phyloP scores from a whole-genome alignment of 805 yeast species.

The Lipomyces starkeyi region DNA sequence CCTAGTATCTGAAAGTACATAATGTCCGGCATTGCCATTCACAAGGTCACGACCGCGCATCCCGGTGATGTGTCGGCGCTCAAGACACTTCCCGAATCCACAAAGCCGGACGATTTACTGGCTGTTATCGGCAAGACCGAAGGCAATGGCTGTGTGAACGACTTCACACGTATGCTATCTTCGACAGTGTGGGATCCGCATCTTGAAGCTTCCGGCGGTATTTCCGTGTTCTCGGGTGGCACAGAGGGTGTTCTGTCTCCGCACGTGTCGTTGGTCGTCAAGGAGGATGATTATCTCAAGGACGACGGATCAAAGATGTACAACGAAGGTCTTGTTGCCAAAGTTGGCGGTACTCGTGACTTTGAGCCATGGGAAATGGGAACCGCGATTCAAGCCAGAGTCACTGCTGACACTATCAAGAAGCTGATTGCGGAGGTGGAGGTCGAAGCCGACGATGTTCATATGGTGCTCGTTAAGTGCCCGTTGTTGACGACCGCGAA shows the following conservation, averaged over 20 bases:
- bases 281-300: constrained; percentile 29
- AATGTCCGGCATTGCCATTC: constrained; percentile 36
- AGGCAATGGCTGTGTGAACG: constrained; percentile 38
- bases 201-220: constrained; percentile 30
- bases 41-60: constrained; percentile 33
- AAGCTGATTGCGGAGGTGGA: constrained; percentile 32
- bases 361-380: constrained; percentile 39
- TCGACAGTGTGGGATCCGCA: constrained; percentile 37
- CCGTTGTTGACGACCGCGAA: constrained; percentile 37
- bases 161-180: constrained; percentile 38
- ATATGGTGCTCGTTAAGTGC: constrained; percentile 38
- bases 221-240: constrained; percentile 38
- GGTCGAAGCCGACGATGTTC: constrained; percentile 33
- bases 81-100: constrained; percentile 22
- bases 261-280: constrained; percentile 33
- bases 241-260: constrained; percentile 38
- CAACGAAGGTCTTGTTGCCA: constrained; percentile 35
- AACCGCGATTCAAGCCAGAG: constrained; percentile 35
- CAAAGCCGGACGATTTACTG: constrained; percentile 27
- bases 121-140: constrained; percentile 38
- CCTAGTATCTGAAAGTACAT: not conserved
- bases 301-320: constrained; percentile 28
- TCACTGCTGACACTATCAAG: constrained; percentile 29
- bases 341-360: constrained; percentile 36
- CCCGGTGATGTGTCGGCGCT: constrained; percentile 36